Conservation (phyloP, 2,329 filamentous ascomycete genomes). For the Fusarium pseudograminearum region DNA sequence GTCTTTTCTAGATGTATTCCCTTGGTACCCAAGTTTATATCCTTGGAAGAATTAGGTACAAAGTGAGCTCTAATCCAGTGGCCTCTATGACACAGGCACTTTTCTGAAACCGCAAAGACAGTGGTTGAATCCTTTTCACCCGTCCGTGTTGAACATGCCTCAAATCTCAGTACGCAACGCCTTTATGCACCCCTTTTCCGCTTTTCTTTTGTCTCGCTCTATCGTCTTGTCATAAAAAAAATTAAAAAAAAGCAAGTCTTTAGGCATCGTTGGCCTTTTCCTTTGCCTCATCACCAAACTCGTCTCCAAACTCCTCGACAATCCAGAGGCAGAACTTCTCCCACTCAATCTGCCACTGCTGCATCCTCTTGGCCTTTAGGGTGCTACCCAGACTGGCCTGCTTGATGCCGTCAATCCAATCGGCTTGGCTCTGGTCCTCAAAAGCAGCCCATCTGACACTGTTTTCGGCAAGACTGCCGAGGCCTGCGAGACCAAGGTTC, state of each 20-base stretch:
- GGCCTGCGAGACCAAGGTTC: conserved; percentile 86
- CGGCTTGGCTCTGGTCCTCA: conserved; percentile 78
- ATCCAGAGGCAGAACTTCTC: conserved; percentile 94
- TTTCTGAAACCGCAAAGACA: conserved; percentile 6
- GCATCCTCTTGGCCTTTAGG: conserved; percentile 77
- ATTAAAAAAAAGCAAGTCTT: neutral
- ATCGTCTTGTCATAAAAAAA: conserved; percentile 11
- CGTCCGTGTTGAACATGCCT: conserved; percentile 35
- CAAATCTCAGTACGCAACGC: conserved; percentile 21
- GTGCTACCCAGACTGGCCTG: conserved; percentile 79
- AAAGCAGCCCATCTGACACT: conserved; percentile 91
- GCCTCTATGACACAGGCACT: neutral
- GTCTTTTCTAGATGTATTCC: conserved; percentile 1
- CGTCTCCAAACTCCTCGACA: conserved; percentile 77
- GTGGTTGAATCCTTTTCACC: conserved; percentile 25
- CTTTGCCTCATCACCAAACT: conserved; percentile 62
- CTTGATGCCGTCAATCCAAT: conserved; percentile 79
- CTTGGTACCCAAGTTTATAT: neutral
- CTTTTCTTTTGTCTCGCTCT: conserved; percentile 6
- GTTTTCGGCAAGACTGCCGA: conserved; percentile 91
- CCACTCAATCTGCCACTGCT: conserved; percentile 84
- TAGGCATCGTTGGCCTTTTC: conserved; percentile 9
- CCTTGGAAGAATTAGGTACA: conserved; percentile 5
- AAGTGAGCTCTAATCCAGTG: neutral
- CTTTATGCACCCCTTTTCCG: conserved; percentile 7